Evolutionary conservation across 2,329 filamentous ascomycete species (phyloP).

Genomic region (Aureobasidium vineae): DNA sequence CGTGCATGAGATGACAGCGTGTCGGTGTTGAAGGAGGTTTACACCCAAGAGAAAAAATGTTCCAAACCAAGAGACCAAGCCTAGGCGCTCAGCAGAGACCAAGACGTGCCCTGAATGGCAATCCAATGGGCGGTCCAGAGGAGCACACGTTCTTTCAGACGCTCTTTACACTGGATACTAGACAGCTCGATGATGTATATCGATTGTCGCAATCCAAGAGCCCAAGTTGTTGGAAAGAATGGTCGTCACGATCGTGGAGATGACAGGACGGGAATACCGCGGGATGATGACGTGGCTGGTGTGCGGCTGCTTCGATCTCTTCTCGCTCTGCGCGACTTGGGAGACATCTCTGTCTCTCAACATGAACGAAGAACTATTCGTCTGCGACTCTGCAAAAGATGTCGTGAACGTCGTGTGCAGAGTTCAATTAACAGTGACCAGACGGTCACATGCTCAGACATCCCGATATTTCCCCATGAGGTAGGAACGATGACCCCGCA

Average conservation of each 20-base stretch:
- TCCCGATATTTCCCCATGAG: neutral
- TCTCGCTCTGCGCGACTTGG: neutral
- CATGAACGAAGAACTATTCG: neutral
- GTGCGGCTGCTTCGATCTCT: neutral
- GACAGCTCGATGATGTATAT: neutral
- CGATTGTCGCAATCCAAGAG: neutral
- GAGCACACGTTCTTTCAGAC: neutral
- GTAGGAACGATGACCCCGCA: slow-evolving; percentile 13
- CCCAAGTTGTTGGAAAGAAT: neutral
- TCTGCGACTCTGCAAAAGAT: neutral
- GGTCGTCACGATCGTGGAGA: neutral
- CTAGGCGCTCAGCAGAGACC: neutral
- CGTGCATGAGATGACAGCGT: neutral
- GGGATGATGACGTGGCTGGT: slow-evolving; percentile 13
- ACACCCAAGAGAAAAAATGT: neutral
- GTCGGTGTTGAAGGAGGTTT: neutral
- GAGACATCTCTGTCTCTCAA: neutral
- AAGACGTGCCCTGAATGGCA: neutral
- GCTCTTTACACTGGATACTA: neutral
- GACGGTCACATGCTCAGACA: neutral
- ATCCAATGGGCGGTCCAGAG: neutral
- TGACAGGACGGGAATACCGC: neutral
- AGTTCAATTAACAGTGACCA: too few species aligned
- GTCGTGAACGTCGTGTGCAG: neutral
- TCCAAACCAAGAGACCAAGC: slow-evolving; percentile 10